Evolutionary conservation across 2,329 filamentous ascomycete species (phyloP), one percentile per base, ranked within the genome.

Genomic region (Cadophora gregata): DNA sequence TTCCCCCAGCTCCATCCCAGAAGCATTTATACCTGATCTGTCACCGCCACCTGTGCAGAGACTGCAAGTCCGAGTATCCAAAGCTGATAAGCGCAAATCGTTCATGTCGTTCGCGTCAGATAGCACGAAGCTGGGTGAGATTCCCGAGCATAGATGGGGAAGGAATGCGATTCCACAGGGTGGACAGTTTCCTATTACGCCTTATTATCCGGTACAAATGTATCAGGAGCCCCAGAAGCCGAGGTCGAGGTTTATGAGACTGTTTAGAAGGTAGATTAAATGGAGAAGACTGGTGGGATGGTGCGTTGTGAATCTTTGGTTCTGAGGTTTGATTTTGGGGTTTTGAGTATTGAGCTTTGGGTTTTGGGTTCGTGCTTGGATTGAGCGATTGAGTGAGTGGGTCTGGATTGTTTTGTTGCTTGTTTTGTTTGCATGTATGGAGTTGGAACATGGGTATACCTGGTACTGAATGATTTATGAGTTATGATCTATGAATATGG

Each of bases 111-210:
- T 78, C 55, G 78, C 79, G 5, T 81, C 81, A 1, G 79, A 78
- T 62, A 82, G 81, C 67, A 83, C 81, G 14, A 82, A 82, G 65
- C 70, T 83, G 4, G 80, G 81, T n/a, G 81, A 82, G 69, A 78
- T 82, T 21, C 75, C 74, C n/a, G 67, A 74, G 47, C 53, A 70
- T 45, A 75, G 72, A 55, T 73, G 72, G 73, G 48, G 59, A 9
- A 33, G 48, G 53, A 62, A 58, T 8, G 42, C 45, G 1, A 58
- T 31, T 42, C n/a, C 56, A 4, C 53, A 50, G 12, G 53, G 36
- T 6, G 65, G 61, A 14, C 47, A 65, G n/a, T 74, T 69, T 63
- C 71, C 71, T 5, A 60, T 73, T 24, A 67, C 42, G 21, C 62
- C 61, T 3, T 72, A 63, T 61, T 74, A 70, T 63, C 74, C 74